These are phyloP conservation scores for Lentinula lateritia DNA, from an alignment of 768 basidiomycete genomes.

Conservation along the genomic window DNA sequence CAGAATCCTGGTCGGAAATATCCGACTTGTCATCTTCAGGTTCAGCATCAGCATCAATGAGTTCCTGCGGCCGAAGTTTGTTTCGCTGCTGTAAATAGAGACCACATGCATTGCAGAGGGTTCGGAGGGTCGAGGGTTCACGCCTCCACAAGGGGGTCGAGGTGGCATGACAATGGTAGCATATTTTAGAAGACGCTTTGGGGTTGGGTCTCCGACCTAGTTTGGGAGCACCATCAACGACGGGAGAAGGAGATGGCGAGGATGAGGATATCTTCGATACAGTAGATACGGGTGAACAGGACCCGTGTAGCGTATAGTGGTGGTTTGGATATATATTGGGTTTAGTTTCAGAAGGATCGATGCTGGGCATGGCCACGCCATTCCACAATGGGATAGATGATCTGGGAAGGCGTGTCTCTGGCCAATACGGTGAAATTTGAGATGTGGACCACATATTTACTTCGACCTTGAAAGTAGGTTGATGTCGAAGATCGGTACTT, in stretches of 20 bases:
- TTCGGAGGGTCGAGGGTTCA: conserved; percentile 9
- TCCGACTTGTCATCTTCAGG: conserved; percentile 7
- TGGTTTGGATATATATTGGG: background rate
- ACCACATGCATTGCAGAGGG: conserved; percentile 13
- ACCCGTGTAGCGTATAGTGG: background rate
- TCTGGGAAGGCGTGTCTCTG: background rate
- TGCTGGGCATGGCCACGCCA: background rate
- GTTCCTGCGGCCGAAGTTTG: conserved; percentile 12
- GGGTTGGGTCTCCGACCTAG: background rate
- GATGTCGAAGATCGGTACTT: background rate
- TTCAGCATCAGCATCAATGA: conserved; percentile 12
- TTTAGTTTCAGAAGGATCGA: background rate
- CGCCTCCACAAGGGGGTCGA: conserved; percentile 12
- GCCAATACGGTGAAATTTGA: background rate
- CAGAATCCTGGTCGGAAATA: background rate
- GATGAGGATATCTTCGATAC: background rate
- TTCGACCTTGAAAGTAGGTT: background rate
- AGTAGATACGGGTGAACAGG: conserved; percentile 1
- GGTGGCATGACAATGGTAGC: conserved; percentile 11
- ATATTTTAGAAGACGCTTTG: background rate
- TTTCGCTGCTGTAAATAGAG: conserved; percentile 13
- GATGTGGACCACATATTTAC: background rate
- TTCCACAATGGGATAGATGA: background rate
- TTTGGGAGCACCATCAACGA: background rate
- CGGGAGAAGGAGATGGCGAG: conserved; percentile 7